Percentiles rank a stretch among this genome's conserved stretches.
These are phyloP conservation scores for Flaveria floridana DNA, from an alignment of 140 eudicot genomes.

Conservation along the genomic window DNA sequence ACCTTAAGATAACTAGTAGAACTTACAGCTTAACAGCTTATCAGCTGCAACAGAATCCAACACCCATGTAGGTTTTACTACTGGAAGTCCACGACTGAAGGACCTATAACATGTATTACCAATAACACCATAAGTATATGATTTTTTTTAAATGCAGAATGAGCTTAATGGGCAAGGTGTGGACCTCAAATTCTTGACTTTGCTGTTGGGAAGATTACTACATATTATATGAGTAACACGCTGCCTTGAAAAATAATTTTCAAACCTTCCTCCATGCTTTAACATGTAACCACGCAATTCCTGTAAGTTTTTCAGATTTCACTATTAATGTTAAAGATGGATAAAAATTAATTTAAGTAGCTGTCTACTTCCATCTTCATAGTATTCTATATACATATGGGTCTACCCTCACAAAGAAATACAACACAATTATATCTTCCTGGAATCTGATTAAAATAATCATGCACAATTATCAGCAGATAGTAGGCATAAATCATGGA, in stretches of 20 bases:
- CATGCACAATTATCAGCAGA: constrained; percentile 7
- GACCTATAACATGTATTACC: constrained; percentile 49
- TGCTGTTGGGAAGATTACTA: constrained; percentile 90
- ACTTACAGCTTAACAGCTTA: constrained; percentile 74
- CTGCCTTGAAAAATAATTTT: constrained; percentile 83
- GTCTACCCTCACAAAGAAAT: background rate
- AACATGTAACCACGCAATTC: constrained; percentile 81
- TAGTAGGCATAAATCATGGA: background rate
- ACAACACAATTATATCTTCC: background rate
- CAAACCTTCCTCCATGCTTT: constrained; percentile 83
- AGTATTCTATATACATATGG: background rate
- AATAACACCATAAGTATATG: constrained; percentile 8
- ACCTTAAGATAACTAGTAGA: background rate
- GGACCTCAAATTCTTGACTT: constrained; percentile 85
- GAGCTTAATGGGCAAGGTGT: constrained; percentile 8
- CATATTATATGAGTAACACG: constrained; percentile 90
- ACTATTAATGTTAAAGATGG: background rate
- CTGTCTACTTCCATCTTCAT: background rate
- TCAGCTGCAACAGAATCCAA: constrained; percentile 83
- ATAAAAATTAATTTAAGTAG: background rate
- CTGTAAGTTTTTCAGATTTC: constrained; percentile 37
- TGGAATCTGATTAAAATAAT: constrained; percentile 1
- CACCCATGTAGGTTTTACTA: constrained; percentile 89
- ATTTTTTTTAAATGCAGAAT: background rate
- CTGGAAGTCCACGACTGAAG: constrained; percentile 91